These are phyloP conservation scores for Lentinula boryana DNA, from an alignment of 768 basidiomycete species.

Conservation along the genomic window DNA sequence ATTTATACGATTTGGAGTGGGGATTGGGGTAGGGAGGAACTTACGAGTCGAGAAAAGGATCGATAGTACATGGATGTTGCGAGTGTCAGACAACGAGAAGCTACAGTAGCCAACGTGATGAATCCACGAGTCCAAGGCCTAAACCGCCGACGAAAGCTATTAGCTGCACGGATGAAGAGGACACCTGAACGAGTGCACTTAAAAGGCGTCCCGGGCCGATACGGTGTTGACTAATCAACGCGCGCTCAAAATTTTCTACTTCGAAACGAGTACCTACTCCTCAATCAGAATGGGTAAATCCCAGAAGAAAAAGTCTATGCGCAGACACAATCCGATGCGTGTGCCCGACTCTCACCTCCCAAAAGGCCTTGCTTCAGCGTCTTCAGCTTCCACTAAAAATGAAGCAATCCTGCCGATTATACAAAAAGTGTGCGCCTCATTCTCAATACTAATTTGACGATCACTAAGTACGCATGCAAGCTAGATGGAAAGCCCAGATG, in stretches of 20 bases:
- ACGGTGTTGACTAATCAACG: background rate
- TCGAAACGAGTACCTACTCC: background rate
- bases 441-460: conserved; percentile 3
- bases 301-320: conserved; percentile 80
- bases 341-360: conserved; percentile 92
- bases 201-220: too few species aligned
- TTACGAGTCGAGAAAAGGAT: too few species aligned
- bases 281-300: conserved; percentile 77
- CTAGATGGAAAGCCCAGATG: conserved; percentile 74
- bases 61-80: too few species aligned
- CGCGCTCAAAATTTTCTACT: background rate
- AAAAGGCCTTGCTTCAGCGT: conserved; percentile 71
- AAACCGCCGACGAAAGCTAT: too few species aligned
- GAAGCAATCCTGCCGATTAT: conserved; percentile 83
- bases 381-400: conserved; percentile 67
- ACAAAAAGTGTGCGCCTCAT: conserved; percentile 58
- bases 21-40: too few species aligned
- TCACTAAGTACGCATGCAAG: background rate
- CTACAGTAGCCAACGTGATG: too few species aligned
- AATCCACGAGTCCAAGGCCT: too few species aligned
- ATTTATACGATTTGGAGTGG: too few species aligned
- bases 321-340: conserved; percentile 88
- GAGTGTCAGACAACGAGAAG: too few species aligned
- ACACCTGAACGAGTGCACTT: conserved; percentile 11
- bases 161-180: background rate